Conservation (phyloP, 345 rosid genomes). For the Citrus australasica region DNA sequence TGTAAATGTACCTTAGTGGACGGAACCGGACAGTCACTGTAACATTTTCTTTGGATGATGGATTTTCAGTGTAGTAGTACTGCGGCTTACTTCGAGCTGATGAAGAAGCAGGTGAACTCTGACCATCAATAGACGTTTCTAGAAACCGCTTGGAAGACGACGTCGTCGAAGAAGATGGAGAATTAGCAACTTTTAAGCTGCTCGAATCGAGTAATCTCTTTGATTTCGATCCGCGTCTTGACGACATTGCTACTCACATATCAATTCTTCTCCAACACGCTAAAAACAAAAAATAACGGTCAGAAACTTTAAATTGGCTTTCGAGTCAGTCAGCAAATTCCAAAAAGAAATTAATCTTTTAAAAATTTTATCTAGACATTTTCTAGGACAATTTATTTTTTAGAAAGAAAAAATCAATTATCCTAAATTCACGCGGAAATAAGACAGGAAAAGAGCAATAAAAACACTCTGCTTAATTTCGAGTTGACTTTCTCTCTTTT, state of each 20-base stretch:
- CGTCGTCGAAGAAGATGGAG: slow-evolving; percentile 84
- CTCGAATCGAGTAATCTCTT: slow-evolving; percentile 39
- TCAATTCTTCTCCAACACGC: slow-evolving; percentile 27
- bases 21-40: slow-evolving; percentile 97
- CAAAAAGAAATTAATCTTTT: neutral
- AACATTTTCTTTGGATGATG: slow-evolving; percentile 74
- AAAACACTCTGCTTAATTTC: neutral
- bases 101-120: slow-evolving; percentile 94
- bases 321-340: neutral
- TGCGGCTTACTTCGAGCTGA: slow-evolving; percentile 88
- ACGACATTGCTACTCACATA: slow-evolving; percentile 54
- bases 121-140: slow-evolving; percentile 85
- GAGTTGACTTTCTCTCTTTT: slow-evolving; percentile 9
- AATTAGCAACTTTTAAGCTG: slow-evolving; percentile 57
- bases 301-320: neutral
- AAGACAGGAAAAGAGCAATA: neutral
- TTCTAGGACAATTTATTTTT: neutral
- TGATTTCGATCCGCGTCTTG: slow-evolving; percentile 58
- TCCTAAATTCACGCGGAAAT: neutral
- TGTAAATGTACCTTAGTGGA: slow-evolving; percentile 65
- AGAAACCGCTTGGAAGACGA: slow-evolving; percentile 76
- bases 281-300: slow-evolving; percentile 14
- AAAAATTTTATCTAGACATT: neutral
- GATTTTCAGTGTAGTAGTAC: slow-evolving; percentile 53
- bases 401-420: neutral